These are phyloP conservation scores for Rhynchospora breviuscula DNA, from an alignment of 176 grass and related monocot species.

Conservation along the genomic window DNA sequence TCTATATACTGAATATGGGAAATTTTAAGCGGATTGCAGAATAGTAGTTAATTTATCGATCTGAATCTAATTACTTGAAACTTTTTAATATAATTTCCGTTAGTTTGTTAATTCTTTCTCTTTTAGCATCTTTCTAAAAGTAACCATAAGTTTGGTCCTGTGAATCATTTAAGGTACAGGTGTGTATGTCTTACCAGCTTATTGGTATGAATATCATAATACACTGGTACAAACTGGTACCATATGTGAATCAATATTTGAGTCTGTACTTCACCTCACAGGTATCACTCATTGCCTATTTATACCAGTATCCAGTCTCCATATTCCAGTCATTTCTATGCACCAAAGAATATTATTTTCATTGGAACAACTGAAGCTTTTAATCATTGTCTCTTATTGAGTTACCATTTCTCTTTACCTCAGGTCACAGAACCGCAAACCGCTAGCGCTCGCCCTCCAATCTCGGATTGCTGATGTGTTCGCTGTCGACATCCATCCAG, in stretches of 20 bases:
- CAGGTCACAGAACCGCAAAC: slow-evolving; percentile 45
- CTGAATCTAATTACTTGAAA: not conserved
- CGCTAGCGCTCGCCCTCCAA: slow-evolving; percentile 78
- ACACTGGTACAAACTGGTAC: not conserved
- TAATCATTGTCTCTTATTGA: not conserved
- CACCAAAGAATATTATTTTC: not conserved
- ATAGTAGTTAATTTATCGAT: not conserved
- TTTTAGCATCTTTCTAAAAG: not conserved
- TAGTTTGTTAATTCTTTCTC: not conserved
- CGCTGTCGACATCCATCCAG: slow-evolving; percentile 89
- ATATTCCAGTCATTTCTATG: not conserved
- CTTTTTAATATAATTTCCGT: not conserved
- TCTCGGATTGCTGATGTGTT: slow-evolving; percentile 89
- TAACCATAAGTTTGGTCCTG: not conserved
- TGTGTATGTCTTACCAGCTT: not conserved
- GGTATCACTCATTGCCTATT: not conserved
- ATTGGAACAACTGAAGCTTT: not conserved
- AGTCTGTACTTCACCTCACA: not conserved
- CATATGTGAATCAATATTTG: not conserved
- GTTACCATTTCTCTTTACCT: not conserved
- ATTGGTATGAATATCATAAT: not conserved
- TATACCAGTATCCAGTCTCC: not conserved
- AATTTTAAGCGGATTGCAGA: too few species aligned
- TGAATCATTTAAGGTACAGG: not conserved
- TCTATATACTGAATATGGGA: too few species aligned